phyloP scores from a whole-genome alignment of 139 green algal species.

The Picochlorum costavermella region DNA sequence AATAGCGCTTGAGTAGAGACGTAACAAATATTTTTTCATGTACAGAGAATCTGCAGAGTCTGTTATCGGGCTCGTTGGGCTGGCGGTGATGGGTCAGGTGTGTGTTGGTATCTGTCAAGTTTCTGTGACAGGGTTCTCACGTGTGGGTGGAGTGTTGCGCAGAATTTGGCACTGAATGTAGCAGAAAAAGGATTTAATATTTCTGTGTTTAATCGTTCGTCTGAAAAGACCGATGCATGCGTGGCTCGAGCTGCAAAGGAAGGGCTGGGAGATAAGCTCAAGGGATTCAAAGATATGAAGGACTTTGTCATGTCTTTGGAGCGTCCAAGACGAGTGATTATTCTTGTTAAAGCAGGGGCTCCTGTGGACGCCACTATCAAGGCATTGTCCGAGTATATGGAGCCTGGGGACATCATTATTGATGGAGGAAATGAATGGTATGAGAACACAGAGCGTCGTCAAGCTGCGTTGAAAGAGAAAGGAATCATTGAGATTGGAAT shows the following conservation, averaged over 20 bases:
- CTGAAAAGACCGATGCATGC: slow-evolving; percentile 88
- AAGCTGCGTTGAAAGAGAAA: slow-evolving; percentile 62
- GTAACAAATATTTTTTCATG: neutral
- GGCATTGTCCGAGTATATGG: slow-evolving; percentile 74
- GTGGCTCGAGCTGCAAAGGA: slow-evolving; percentile 88
- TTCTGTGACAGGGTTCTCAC: slow-evolving; percentile 2
- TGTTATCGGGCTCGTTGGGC: slow-evolving; percentile 83
- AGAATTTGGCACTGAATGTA: slow-evolving; percentile 98
- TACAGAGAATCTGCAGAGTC: slow-evolving; percentile 23
- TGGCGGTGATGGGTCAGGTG: slow-evolving; percentile 99
- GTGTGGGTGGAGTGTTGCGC: slow-evolving; percentile 18
- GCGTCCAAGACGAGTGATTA: slow-evolving; percentile 90
- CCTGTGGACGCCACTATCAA: slow-evolving; percentile 94
- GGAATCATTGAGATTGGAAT: slow-evolving; percentile 95
- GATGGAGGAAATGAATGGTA: slow-evolving; percentile 98
- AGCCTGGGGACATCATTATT: slow-evolving; percentile 95
- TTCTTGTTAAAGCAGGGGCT: slow-evolving; percentile 93
- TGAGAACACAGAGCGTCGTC: slow-evolving; percentile 94
- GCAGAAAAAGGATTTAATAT: slow-evolving; percentile 97
- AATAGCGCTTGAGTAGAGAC: too few species aligned
- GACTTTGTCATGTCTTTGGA: slow-evolving; percentile 90
- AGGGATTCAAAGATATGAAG: slow-evolving; percentile 82
- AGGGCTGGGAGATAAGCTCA: slow-evolving; percentile 50
- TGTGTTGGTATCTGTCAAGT: neutral
- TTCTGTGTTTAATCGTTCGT: slow-evolving; percentile 91